These are phyloP conservation scores for Dianthus caryophyllus DNA, from an alignment of 148 eudicot species.

Conservation along the genomic window DNA sequence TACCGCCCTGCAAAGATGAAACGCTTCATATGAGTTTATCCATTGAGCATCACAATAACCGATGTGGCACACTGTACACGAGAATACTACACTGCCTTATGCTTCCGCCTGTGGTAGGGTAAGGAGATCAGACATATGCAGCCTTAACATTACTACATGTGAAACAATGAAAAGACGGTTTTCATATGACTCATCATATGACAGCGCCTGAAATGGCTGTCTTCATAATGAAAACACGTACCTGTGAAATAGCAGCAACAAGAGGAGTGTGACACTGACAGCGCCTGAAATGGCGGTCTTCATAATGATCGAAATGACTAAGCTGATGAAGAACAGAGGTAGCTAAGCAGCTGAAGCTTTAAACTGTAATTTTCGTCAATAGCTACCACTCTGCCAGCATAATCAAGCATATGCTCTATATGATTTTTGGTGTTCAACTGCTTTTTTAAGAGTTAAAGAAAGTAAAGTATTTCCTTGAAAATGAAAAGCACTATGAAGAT, in stretches of 20 bases:
- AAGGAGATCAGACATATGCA: too few relatives aligned
- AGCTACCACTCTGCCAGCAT: too few relatives aligned
- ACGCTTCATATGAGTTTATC: not conserved
- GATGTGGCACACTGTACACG: not conserved
- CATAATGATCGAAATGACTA: not conserved
- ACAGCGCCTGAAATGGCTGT: too few relatives aligned
- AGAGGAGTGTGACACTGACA: not conserved
- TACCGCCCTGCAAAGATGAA: not conserved
- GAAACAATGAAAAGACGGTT: too few relatives aligned
- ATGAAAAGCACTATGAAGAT: not conserved
- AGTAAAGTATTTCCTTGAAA: too few relatives aligned
- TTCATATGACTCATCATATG: too few relatives aligned
- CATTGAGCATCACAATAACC: not conserved
- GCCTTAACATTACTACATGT: too few relatives aligned
- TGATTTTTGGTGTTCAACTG: too few relatives aligned
- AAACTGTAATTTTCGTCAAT: not conserved
- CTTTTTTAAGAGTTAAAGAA: too few relatives aligned
- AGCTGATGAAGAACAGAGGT: too few relatives aligned
- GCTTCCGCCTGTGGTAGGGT: not conserved
- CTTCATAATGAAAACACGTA: not conserved
- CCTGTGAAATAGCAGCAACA: slow-evolving; percentile 1
- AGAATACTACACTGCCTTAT: too few relatives aligned
- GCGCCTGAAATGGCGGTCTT: not conserved
- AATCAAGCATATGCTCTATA: too few relatives aligned
- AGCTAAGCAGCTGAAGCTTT: not conserved